These are phyloP conservation scores for Pogostemon cablin DNA, from an alignment of 257 asterid genomes.

Conservation along the genomic window DNA sequence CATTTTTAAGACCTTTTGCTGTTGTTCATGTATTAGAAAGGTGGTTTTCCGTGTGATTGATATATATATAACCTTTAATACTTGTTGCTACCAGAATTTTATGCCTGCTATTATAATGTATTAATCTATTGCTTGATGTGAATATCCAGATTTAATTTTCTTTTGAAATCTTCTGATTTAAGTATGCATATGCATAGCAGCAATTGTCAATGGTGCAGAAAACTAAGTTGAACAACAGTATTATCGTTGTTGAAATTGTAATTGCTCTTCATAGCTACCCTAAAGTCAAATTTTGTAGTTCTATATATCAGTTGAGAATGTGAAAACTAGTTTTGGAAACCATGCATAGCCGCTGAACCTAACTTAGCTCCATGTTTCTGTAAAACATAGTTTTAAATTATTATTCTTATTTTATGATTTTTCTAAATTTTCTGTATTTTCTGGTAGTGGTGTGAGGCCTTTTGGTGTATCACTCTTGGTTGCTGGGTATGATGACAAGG, in stretches of 20 bases:
- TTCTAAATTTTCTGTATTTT: constrained; percentile 28
- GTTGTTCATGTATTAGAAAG: background rate
- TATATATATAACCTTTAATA: too few species aligned
- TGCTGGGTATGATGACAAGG: constrained; percentile 98
- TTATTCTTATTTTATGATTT: background rate
- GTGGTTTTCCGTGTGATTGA: constrained; percentile 15
- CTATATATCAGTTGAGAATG: constrained; percentile 1
- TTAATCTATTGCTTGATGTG: background rate
- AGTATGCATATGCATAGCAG: background rate
- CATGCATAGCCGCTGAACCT: background rate
- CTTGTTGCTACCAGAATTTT: background rate
- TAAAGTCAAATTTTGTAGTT: background rate
- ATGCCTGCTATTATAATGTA: constrained; percentile 5
- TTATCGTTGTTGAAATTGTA: background rate
- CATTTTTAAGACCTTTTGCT: too few species aligned
- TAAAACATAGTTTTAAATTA: background rate
- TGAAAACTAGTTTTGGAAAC: constrained; percentile 18
- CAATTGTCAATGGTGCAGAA: background rate
- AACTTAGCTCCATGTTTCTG: background rate
- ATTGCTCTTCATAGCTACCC: background rate
- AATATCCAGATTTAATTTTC: background rate
- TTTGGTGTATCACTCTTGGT: constrained; percentile 95
- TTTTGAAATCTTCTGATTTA: background rate
- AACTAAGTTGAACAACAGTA: background rate
- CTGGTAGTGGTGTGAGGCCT: constrained; percentile 90